These are phyloP conservation scores for Lactifluus piperatus DNA, from an alignment of 768 basidiomycete species.

Conservation along the genomic window DNA sequence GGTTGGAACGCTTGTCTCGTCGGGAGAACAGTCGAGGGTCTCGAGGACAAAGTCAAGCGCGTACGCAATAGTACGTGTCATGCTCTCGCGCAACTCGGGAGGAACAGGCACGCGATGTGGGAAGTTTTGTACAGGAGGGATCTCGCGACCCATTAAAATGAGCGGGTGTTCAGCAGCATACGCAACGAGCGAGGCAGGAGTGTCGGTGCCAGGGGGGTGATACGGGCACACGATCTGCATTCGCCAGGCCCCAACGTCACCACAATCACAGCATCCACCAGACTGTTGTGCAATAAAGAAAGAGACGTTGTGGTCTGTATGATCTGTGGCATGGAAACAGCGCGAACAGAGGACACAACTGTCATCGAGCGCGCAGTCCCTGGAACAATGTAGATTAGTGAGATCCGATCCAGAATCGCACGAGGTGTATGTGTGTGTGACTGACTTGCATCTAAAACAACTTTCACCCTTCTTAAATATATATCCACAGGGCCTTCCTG, in stretches of 20 bases:
- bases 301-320: conserved; percentile 81
- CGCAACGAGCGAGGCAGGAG: conserved; percentile 25
- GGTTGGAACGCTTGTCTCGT: conserved; percentile 59
- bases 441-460: conserved; percentile 92
- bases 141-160: conserved; percentile 32
- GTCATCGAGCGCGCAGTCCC: conserved; percentile 86
- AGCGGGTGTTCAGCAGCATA: conserved; percentile 21
- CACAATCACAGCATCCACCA: conserved; percentile 93
- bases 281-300: conserved; percentile 91
- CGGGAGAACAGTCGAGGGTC: conserved; percentile 73
- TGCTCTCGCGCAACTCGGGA: conserved; percentile 60
- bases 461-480: conserved; percentile 89
- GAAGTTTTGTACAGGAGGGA: conserved; percentile 54
- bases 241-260: conserved; percentile 85
- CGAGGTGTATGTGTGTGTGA: conserved; percentile 7
- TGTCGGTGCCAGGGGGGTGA: conserved; percentile 49
- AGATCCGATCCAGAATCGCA: background rate
- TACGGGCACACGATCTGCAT: conserved; percentile 55
- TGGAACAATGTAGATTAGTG: conserved; percentile 25
- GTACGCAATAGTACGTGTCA: conserved; percentile 65
- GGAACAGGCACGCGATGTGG: conserved; percentile 49
- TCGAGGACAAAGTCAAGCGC: conserved; percentile 79
- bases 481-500: conserved; percentile 73
- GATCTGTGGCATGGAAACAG: conserved; percentile 87
- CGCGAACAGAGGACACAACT: conserved; percentile 84